Percentiles rank a stretch among this genome's conserved stretches.
Evolutionary conservation across 2,329 filamentous ascomycete genomes (phyloP).

Genomic region (Apiospora sp.): DNA sequence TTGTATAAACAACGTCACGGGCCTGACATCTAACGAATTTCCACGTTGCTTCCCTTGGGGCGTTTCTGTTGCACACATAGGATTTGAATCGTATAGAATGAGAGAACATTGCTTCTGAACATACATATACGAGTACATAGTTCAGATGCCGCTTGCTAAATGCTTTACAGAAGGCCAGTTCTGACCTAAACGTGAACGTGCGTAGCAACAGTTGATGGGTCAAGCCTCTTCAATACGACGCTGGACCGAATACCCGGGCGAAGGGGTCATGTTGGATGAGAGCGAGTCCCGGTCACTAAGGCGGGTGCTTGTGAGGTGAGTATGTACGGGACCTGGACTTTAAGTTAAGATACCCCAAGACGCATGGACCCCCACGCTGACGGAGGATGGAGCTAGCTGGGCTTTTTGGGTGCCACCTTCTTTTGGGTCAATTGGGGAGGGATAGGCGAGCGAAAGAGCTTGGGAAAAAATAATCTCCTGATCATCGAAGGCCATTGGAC

Average conservation of each 20-base stretch:
- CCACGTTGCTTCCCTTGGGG: neutral
- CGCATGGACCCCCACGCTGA: slow-evolving; percentile 4
- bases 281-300: no score
- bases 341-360: neutral
- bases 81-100: neutral
- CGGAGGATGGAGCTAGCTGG: neutral
- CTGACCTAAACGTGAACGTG: no score
- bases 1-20: neutral
- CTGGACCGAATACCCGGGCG: no score
- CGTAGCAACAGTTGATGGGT: no score
- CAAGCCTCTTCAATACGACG: no score
- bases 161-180: no score
- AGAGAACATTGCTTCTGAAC: neutral
- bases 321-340: neutral
- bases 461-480: slow-evolving; percentile 20
- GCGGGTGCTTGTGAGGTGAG: neutral
- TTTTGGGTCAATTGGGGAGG: slow-evolving; percentile 1
- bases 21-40: neutral
- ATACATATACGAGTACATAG: neutral
- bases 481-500: slow-evolving; percentile 2
- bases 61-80: neutral
- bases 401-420: slow-evolving; percentile 9
- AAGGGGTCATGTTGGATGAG: no score
- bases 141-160: neutral
- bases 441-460: neutral